Base-by-base conservation (phyloP, 1,139 yeast genomes). In the Candida albicans region DNA sequence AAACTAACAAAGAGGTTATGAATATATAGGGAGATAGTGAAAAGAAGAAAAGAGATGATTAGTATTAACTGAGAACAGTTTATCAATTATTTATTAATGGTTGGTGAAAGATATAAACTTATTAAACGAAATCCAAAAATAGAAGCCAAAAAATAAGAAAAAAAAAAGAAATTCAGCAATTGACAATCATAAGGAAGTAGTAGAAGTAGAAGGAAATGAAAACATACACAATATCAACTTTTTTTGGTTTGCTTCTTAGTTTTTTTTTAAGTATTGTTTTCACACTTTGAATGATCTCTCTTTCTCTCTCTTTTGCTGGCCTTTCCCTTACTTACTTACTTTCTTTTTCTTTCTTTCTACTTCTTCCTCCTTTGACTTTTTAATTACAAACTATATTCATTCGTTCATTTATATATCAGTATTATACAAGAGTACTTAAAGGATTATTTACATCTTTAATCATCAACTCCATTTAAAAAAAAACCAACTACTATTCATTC, bases 401-500 rank as follows among this genome's bases (percentile, higher is more conserved):
- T 22, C 14, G 5, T 34, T 22, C 4, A n/a, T 5, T 34, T 25
- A 18, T 34, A n/a, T 28, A 24, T n/a, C n/a, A n/a, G n/a, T n/a
- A n/a, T n/a, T 12, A 34, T 15, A n/a, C 9, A n/a, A n/a, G 14
- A n/a, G n/a, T 12, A 29, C 3, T 29, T 12, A 3, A n/a, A 29
- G 14, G 2, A 3, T 29, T 11, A 8, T n/a, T 11, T n/a, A 29
- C 32, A 4, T n/a, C 18, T 11, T 33, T 22, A 33, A 33, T 28
- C 36, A 33, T n/a, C 14, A n/a, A 24, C 28, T 24, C 12, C n/a
- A 30, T 22, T n/a, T n/a, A n/a, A n/a, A n/a, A n/a, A n/a, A 25
- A 27, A 28, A 37, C 39, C 44, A 44, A 44, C 43, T 40, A 38
- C 13, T 30, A 41, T 44, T 44, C 44, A 39, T 39, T 41, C 44